Evolutionary conservation across 208 protist genomes (phyloP), one percentile per base, ranked within the genome.

Genomic region (Crithidia fasciculata): DNA sequence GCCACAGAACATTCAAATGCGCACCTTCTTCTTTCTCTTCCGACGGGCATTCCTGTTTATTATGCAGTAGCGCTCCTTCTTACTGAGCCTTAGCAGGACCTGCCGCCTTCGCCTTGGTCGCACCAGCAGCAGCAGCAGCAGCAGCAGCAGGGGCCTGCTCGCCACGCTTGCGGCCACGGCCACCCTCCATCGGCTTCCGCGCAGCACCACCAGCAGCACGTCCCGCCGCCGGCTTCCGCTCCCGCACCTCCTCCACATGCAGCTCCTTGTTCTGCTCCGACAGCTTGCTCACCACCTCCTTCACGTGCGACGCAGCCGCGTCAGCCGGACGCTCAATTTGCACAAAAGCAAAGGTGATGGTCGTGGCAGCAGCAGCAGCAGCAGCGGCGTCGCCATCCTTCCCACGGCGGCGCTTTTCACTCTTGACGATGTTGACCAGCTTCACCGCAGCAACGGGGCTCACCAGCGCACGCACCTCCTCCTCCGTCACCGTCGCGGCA

Each of bases 291-390:
- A 93, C 68, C 2, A 74, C 78, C 10, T 60, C 75, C 72, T 85
- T 83, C 47, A 88, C 77, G 45, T 86, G 72, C 44, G 67, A 76
- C 19, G 79, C 82, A 4, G 80, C 47, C 59, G 80, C 78, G 54
- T 84, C 86, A 28, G 80, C 85, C 9, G 83, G 75, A 52, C 82
- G 82, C 49, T 92, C 85, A 37, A 94, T 74, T 69, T 92, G 86
- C n/a, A 94, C 84, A 67, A 94, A 94, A 10, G 89, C 84, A 72
- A 87, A 91, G 15, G 89, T 92, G 54, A 88, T 83, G 13, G 67
- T 77, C 44, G 86, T 61, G 3, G 74, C 8, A 8, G 63, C 45
- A 8, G 40, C 63, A 13, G n/a, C 41, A 13, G 4, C 16, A 12
- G 3, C 18, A 6, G 19, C 37, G 10, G 4, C 8, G 47, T n/a